Conservation (phyloP, 352 stramenopile species). For the Phytophthora citrophthora region DNA sequence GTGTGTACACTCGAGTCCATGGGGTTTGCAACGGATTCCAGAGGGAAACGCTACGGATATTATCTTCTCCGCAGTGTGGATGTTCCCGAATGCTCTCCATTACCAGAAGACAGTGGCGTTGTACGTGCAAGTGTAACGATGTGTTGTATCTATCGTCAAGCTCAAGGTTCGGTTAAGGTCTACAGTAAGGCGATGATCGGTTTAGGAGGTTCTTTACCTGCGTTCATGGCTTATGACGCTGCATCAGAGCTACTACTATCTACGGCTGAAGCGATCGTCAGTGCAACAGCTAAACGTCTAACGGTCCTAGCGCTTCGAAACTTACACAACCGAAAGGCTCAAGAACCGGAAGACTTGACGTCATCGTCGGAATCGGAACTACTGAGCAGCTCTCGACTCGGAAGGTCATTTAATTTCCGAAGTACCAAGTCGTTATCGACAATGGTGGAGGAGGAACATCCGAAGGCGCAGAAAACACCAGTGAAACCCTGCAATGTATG, state of each 20-base stretch:
- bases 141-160: slow-evolving; percentile 74
- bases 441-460: not conserved
- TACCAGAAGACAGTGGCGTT: slow-evolving; percentile 51
- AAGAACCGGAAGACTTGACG: slow-evolving; percentile 23
- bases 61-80: slow-evolving; percentile 66
- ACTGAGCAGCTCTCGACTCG: slow-evolving; percentile 21
- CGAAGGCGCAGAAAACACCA: slow-evolving; percentile 16
- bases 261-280: slow-evolving; percentile 42
- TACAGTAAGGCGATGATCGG: slow-evolving; percentile 69
- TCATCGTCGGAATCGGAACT: slow-evolving; percentile 31
- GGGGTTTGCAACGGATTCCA: slow-evolving; percentile 43
- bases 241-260: slow-evolving; percentile 51
- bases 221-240: slow-evolving; percentile 54
- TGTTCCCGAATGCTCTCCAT: slow-evolving; percentile 48
- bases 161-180: slow-evolving; percentile 45
- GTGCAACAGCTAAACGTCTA: slow-evolving; percentile 54
- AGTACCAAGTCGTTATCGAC: slow-evolving; percentile 25
- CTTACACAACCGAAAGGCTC: slow-evolving; percentile 1
- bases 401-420: slow-evolving; percentile 28
- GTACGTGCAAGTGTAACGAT: slow-evolving; percentile 57
- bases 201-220: slow-evolving; percentile 49
- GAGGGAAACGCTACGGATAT: slow-evolving; percentile 54
- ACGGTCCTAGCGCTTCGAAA: slow-evolving; percentile 29
- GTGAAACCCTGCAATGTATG: slow-evolving; percentile 34
- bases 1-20: slow-evolving; percentile 58